These are phyloP conservation scores for Allium fistulosum DNA, from an alignment of 106 monocot genomes.

Conservation along the genomic window DNA sequence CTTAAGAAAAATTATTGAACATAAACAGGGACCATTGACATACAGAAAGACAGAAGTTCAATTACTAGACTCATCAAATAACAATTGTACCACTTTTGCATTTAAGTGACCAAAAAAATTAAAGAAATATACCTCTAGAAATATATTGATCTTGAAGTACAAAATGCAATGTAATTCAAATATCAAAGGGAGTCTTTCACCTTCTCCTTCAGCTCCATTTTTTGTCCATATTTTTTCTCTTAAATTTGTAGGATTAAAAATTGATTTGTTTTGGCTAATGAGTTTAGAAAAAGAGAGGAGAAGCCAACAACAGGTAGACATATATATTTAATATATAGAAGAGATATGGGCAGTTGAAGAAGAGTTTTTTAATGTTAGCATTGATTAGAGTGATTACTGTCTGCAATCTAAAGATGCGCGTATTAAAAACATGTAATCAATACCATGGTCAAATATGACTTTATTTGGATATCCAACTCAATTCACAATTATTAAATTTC, in stretches of 20 bases:
- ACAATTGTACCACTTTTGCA: background rate
- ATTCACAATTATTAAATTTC: background rate
- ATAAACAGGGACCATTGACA: too few relatives aligned
- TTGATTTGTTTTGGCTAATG: background rate
- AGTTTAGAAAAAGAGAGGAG: slow-evolving; percentile 9
- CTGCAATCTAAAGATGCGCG: background rate
- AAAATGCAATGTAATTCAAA: background rate
- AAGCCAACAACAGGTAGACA: background rate
- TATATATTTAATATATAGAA: background rate
- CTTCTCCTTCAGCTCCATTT: background rate
- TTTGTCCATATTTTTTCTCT: slow-evolving; percentile 5
- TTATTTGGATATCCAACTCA: background rate
- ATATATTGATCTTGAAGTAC: background rate
- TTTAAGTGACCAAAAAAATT: background rate
- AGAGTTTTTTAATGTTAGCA: slow-evolving; percentile 4
- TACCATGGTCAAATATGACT: background rate
- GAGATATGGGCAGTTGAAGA: slow-evolving; percentile 5
- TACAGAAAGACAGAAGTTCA: too few relatives aligned
- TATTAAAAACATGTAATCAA: background rate
- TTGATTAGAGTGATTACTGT: slow-evolving; percentile 5
- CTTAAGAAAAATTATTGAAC: too few relatives aligned
- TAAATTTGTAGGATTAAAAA: background rate
- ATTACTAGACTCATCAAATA: too few relatives aligned
- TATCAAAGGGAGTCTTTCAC: slow-evolving; percentile 1
- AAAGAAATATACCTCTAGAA: background rate